Evolutionary conservation across 2,329 filamentous ascomycete species (phyloP), one percentile per base, ranked within the genome.

Genomic region (Hypoxylon sp.): DNA sequence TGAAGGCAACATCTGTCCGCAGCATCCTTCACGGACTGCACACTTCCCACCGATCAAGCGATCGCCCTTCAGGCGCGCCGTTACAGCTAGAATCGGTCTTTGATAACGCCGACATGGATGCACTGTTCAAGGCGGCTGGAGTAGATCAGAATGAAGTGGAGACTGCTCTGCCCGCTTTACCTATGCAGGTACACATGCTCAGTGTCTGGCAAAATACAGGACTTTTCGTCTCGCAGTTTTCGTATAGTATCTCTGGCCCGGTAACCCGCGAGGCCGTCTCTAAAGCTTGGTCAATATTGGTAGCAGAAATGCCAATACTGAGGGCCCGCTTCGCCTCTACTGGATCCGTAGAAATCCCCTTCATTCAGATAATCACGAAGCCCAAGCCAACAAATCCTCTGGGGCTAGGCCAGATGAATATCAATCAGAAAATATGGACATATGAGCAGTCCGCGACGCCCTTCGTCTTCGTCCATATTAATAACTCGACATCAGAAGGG

Each of bases 161-260:
- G 62, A 73, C 73, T 0, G 69, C 91, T 0, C 76, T 95, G 1
- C 93, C 93, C 0, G 89, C 89, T 2, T 88, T 92, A 2, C 84
- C 93, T 1, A 92, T 93, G 72, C 93, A 97, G 75, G 79, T 87
- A 0, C 94, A 96, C 76, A 93, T 96, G 88, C 81, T 97, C 24
- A 88, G 87, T 14, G 84, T 87, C 44, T 96, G 93, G 92, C 85
- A 91, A 65, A 88, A 87, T 44, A 87, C 89, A 0, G 73, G 80
- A 1, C 81, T 92, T 0, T 97, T 97, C 78, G 93, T 90, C 72
- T 88, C 93, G 0, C 85, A 83, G 0, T 97, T 97, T 75, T 79
- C 76, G 4, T 94, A 91, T 74, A 75, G 77, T 0, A 67, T 91
- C 2, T 72, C 76, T 0, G 81, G 80, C 0, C 36, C 75, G 0